phyloP scores from a whole-genome alignment of 2,329 filamentous ascomycete genomes.

The Truncatella angustata region DNA sequence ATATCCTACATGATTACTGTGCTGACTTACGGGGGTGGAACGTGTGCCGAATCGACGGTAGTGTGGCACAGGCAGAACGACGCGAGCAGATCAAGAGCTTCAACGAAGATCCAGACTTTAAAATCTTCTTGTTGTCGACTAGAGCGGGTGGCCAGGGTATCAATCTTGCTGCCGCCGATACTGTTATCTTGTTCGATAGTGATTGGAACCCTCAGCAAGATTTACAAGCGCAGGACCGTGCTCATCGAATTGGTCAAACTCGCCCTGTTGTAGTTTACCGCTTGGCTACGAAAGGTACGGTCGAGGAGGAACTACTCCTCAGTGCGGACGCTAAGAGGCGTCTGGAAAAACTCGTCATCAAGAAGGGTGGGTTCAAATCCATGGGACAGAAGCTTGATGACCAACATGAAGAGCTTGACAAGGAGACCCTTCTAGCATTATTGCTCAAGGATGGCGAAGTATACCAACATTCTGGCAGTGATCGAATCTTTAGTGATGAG shows the following conservation, averaged over 20 bases:
- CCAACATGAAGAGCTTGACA: constrained; percentile 51
- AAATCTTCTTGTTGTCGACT: constrained; percentile 85
- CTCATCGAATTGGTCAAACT: constrained; percentile 91
- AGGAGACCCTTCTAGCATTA: constrained; percentile 59
- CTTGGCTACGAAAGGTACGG: constrained; percentile 87
- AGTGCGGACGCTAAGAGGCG: constrained; percentile 89
- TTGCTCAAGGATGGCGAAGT: constrained; percentile 71
- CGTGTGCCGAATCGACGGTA: constrained; percentile 87
- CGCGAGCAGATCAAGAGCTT: constrained; percentile 71
- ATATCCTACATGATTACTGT: constrained; percentile 87
- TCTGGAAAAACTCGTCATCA: constrained; percentile 91
- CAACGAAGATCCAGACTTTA: constrained; percentile 63
- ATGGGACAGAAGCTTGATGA: constrained; percentile 60
- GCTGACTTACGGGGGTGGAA: constrained; percentile 74
- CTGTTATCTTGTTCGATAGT: constrained; percentile 85
- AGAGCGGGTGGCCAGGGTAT: constrained; percentile 93
- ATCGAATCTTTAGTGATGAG: constrained; percentile 68
- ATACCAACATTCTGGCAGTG: constrained; percentile 56
- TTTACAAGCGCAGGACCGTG: constrained; percentile 91
- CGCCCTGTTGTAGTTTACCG: constrained; percentile 90
- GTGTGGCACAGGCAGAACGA: constrained; percentile 71
- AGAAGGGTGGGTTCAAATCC: constrained; percentile 80
- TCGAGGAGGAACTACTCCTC: constrained; percentile 83
- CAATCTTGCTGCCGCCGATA: constrained; percentile 88
- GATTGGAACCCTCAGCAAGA: constrained; percentile 98